A percentile compares a stretch with the other conserved stretches of the same genome.
These are phyloP conservation scores for Biancaea sappan DNA, from an alignment of 306 rosid genomes.

Conservation along the genomic window DNA sequence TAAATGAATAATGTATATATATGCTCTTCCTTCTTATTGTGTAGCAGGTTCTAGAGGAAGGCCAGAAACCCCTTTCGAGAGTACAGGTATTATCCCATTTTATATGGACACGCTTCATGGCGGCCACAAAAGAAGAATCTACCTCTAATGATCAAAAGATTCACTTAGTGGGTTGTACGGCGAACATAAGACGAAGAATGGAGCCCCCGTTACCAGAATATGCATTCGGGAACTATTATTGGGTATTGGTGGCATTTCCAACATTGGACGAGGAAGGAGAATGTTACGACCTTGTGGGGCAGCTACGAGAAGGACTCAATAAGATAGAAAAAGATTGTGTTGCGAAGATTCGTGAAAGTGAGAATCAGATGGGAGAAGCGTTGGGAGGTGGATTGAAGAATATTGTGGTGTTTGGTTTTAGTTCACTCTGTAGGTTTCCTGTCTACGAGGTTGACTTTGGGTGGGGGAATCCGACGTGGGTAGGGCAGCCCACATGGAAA, in stretches of 20 bases:
- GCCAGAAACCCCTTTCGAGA: conserved; percentile 41
- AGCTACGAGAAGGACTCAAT: conserved; percentile 16
- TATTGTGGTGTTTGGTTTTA: conserved; percentile 18
- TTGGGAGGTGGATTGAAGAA: conserved; percentile 9
- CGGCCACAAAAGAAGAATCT: conserved; percentile 19
- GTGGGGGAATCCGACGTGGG: conserved; percentile 50
- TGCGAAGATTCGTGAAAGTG: neutral
- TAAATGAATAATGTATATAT: too few species aligned
- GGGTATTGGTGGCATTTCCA: neutral
- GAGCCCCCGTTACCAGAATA: too few species aligned
- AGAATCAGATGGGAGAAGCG: conserved; percentile 1
- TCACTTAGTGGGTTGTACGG: conserved; percentile 22
- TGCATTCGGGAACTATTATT: conserved; percentile 33
- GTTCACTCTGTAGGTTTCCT: conserved; percentile 38
- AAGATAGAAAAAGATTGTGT: conserved; percentile 8
- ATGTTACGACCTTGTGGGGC: neutral
- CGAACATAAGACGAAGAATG: conserved; percentile 46
- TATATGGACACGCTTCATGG: conserved; percentile 47
- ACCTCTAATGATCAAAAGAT: neutral
- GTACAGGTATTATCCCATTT: conserved; percentile 45
- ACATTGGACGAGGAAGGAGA: neutral
- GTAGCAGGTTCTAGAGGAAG: too few species aligned
- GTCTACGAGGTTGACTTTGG: conserved; percentile 46
- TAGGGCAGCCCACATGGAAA: conserved; percentile 27
- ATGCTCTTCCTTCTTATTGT: too few species aligned